Percentiles rank a stretch among this genome's conserved stretches.
These are phyloP conservation scores for Amylocarpus encephaloides DNA, from an alignment of 2,329 filamentous ascomycete genomes.

Conservation along the genomic window DNA sequence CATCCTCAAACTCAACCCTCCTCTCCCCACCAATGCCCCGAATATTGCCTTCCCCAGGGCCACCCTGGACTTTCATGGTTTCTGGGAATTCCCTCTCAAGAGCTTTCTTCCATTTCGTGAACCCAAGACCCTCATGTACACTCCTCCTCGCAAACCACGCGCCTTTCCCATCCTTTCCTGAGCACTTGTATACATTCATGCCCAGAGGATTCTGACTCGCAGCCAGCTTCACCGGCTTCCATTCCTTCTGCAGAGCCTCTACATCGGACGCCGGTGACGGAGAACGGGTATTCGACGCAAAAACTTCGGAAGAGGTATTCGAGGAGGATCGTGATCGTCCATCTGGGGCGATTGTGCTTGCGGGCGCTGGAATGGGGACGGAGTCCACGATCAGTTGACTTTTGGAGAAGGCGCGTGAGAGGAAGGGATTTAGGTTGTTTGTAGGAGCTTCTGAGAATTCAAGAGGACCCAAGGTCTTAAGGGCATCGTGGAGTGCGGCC, in stretches of 20 bases:
- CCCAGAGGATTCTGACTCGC: slow-evolving; percentile 67
- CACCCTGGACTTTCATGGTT: slow-evolving; percentile 63
- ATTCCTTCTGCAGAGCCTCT: slow-evolving; percentile 67
- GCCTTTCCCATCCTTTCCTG: slow-evolving; percentile 72
- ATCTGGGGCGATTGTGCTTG: slow-evolving; percentile 38
- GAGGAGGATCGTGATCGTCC: slow-evolving; percentile 52
- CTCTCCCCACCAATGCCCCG: slow-evolving; percentile 80
- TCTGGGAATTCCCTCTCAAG: slow-evolving; percentile 75
- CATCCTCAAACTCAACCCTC: slow-evolving; percentile 54
- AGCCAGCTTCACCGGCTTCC: slow-evolving; percentile 73
- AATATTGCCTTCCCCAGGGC: slow-evolving; percentile 67
- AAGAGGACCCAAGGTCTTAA: slow-evolving; percentile 50
- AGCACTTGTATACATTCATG: slow-evolving; percentile 74
- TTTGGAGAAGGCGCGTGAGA: slow-evolving; percentile 55
- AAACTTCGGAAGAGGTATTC: slow-evolving; percentile 41
- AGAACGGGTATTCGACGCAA: slow-evolving; percentile 44
- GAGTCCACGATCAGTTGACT: slow-evolving; percentile 70
- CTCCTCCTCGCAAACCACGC: slow-evolving; percentile 86
- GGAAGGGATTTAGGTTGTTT: slow-evolving; percentile 46
- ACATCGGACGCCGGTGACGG: slow-evolving; percentile 37
- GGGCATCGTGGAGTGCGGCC: slow-evolving; percentile 52
- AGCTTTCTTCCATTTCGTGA: slow-evolving; percentile 70
- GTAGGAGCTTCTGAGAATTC: slow-evolving; percentile 43
- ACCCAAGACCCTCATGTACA: slow-evolving; percentile 71
- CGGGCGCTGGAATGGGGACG: slow-evolving; percentile 53